Percentiles rank a stretch among this genome's conserved stretches.
Evolutionary conservation across 108 stramenopile genomes (phyloP).

Genomic region (Pseudonitzschia delicatissima): DNA sequence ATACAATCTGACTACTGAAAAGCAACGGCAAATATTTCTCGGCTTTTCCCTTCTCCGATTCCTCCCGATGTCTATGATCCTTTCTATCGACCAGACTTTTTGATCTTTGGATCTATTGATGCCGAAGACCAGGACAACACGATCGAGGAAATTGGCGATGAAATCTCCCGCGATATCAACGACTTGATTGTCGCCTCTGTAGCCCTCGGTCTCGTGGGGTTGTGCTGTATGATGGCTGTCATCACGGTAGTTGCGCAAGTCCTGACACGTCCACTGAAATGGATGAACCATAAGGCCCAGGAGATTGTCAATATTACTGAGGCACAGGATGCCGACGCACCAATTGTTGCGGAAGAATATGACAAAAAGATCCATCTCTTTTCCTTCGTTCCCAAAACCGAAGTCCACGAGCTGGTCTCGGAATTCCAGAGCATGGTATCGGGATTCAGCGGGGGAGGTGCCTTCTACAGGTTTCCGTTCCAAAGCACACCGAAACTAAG

Average conservation of each 20-base stretch:
- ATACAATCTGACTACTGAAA: conserved; percentile 7
- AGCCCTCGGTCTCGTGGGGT: conserved; percentile 30
- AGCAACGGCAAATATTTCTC: conserved; percentile 21
- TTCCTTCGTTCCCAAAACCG: conserved; percentile 44
- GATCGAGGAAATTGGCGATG: conserved; percentile 30
- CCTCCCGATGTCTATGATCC: conserved; percentile 36
- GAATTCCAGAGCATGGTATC: conserved; percentile 33
- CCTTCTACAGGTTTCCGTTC: conserved; percentile 19
- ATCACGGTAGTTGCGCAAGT: conserved; percentile 28
- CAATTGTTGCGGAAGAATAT: background rate
- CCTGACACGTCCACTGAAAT: conserved; percentile 47
- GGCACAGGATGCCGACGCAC: conserved; percentile 1
- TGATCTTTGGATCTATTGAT: conserved; percentile 19
- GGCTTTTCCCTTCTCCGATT: conserved; percentile 24
- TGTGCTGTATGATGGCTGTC: conserved; percentile 32
- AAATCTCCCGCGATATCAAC: conserved; percentile 26
- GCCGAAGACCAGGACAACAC: conserved; percentile 13
- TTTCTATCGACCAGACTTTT: conserved; percentile 38
- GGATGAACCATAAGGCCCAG: conserved; percentile 43
- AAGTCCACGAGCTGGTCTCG: conserved; percentile 34
- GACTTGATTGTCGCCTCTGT: conserved; percentile 23
- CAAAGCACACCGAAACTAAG: conserved; percentile 21
- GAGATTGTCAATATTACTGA: conserved; percentile 40
- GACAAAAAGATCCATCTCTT: conserved; percentile 10
- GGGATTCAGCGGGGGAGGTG: conserved; percentile 37